Base-by-base conservation (phyloP, 495 filamentous ascomycete species). In the Xylaria castorea region DNA sequence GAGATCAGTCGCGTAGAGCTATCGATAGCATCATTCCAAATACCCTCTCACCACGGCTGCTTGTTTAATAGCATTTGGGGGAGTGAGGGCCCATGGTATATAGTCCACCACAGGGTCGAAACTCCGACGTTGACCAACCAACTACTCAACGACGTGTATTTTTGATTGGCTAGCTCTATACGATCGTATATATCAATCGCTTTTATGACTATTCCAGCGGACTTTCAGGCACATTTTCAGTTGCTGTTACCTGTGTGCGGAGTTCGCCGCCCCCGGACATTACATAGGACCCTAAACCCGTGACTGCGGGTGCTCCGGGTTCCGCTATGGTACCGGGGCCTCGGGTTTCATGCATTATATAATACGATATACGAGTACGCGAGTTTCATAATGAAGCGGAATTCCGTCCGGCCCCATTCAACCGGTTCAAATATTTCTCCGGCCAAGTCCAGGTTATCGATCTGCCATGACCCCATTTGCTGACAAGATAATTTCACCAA, bases 21-120 rank as follows among this genome's bases (percentile, higher is more conserved):
- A 57, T n/a, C 22, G 53, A 57, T 20, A 57, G 14, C 27, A 57
- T 57, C 5, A 57, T 57, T 57, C 53, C 53, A 57, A 57, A 57
- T 53, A 25, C 9, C 9, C 22, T 12, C 1, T 42, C 7, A 51
- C 1, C 2, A 51, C 34, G 44, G 5, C 0, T 18, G 42, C 5
- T 9, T 46, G 42, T 18, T 46, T 46, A 0, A 18, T 46, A 25
- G 48, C n/a, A 51, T 6, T 51, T 22, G 48, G n/a, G 48, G 6
- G n/a, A 51, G 48, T 48, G 5, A n/a, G 5, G 44, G 4, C 44
- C 14, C 14, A 44, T 44, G 3, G 12, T 48, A 7, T 44, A 44
- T 22, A 22, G n/a, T 51, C 48, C 48, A n/a, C 11, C 48, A 53
- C 0, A 27, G 2, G 22, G 22, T 53, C 9, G 9, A 27, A 53